Evolutionary conservation across 768 basidiomycete genomes (phyloP).

Genomic region (Exidia glandulosa): DNA sequence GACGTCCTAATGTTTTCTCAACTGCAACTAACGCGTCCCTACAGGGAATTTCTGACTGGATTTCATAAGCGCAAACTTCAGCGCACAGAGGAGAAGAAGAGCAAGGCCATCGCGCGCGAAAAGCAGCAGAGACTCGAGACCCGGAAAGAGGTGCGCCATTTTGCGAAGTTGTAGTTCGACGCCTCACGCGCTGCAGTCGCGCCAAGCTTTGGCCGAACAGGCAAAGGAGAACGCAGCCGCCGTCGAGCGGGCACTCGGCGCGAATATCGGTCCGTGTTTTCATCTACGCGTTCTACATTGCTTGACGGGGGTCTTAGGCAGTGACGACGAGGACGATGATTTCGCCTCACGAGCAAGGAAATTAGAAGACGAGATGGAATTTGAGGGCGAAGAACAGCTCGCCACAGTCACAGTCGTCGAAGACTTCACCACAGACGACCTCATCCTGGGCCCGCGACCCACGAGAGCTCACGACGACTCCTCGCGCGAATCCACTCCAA

Average conservation of each 20-base stretch:
- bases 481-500: too few species aligned
- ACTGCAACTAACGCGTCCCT: background rate
- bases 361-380: conserved; percentile 58
- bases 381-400: conserved; percentile 71
- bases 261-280: background rate
- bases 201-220: conserved; percentile 64
- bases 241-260: conserved; percentile 52
- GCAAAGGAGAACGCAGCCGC: conserved; percentile 67
- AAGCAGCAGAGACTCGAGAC: conserved; percentile 63
- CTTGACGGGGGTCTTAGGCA: conserved; percentile 10
- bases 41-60: conserved; percentile 85
- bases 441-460: conserved; percentile 37
- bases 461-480: conserved; percentile 8
- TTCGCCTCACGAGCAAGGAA: conserved; percentile 45
- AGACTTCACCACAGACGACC: conserved; percentile 69
- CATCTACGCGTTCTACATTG: background rate
- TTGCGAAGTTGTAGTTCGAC: background rate
- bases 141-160: conserved; percentile 62
- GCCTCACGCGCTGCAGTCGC: conserved; percentile 40
- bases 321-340: conserved; percentile 31
- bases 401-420: conserved; percentile 88
- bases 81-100: conserved; percentile 64
- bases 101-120: conserved; percentile 64
- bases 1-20: background rate
- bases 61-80: conserved; percentile 88